Conservation (phyloP, 75 land plant species). For the Cupressus sempervirens region DNA sequence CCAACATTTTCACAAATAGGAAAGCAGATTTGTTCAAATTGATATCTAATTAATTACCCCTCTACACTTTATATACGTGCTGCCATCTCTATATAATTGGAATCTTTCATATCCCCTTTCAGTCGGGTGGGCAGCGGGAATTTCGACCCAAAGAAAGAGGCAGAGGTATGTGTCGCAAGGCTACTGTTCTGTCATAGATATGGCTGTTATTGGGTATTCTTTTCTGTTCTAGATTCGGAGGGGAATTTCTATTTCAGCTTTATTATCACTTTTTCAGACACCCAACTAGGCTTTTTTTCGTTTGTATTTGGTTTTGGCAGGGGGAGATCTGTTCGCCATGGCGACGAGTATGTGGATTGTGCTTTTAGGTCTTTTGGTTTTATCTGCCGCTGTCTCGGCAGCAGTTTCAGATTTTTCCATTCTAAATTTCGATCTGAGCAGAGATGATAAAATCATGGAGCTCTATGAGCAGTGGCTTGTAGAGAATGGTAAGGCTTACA, state of each 20-base stretch:
- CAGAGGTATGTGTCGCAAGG: background rate
- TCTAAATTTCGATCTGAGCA: background rate
- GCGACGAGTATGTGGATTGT: background rate
- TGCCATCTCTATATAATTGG: background rate
- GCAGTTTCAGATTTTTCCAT: background rate
- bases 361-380: background rate
- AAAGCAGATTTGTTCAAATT: background rate
- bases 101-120: background rate
- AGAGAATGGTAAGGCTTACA: background rate
- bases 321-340: background rate
- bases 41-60: background rate
- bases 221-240: background rate
- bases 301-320: background rate
- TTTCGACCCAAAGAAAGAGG: background rate
- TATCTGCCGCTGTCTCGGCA: background rate
- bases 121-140: background rate
- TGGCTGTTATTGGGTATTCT: background rate
- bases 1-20: background rate
- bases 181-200: background rate
- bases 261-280: background rate
- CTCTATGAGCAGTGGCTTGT: constrained; percentile 4
- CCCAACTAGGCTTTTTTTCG: background rate
- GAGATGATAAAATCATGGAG: constrained; percentile 2
- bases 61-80: background rate
- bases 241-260: background rate